These are phyloP conservation scores for Yamadazyma ubonensis DNA, from an alignment of 805 yeast genomes.

Conservation along the genomic window DNA sequence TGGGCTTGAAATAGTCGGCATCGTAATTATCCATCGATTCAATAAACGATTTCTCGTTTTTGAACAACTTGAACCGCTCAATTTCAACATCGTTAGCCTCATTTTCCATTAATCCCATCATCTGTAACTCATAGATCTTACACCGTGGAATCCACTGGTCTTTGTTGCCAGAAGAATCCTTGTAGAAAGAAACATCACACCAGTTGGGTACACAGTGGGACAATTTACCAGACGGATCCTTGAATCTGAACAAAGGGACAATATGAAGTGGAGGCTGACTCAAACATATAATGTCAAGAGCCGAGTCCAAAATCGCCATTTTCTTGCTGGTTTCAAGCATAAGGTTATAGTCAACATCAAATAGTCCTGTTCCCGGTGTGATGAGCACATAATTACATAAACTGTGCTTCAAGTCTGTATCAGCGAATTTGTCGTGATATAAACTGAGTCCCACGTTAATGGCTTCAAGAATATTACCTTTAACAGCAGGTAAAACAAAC, in stretches of 20 bases:
- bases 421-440: conserved; percentile 72
- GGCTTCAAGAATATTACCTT: conserved; percentile 87
- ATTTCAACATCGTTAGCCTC: conserved; percentile 72
- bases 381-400: conserved; percentile 86
- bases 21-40: conserved; percentile 74
- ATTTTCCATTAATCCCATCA: conserved; percentile 97
- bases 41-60: conserved; percentile 39
- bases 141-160: conserved; percentile 90
- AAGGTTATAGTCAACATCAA: conserved; percentile 83
- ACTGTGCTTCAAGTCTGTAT: conserved; percentile 84
- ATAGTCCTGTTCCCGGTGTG: conserved; percentile 91
- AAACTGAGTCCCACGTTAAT: conserved; percentile 79
- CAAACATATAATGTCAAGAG: conserved; percentile 84
- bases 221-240: conserved; percentile 37
- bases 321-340: conserved; percentile 73
- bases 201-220: conserved; percentile 88
- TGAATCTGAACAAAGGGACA: conserved; percentile 81
- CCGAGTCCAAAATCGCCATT: conserved; percentile 74
- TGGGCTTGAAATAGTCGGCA: conserved; percentile 46
- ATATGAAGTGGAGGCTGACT: conserved; percentile 90
- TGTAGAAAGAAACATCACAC: conserved; percentile 93
- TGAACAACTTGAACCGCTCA: conserved; percentile 48
- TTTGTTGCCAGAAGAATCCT: conserved; percentile 44
- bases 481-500: conserved; percentile 76
- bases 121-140: conserved; percentile 90